Conservation (phyloP, 805 yeast genomes). For the Hemisphaericaspora nanyangensis region DNA sequence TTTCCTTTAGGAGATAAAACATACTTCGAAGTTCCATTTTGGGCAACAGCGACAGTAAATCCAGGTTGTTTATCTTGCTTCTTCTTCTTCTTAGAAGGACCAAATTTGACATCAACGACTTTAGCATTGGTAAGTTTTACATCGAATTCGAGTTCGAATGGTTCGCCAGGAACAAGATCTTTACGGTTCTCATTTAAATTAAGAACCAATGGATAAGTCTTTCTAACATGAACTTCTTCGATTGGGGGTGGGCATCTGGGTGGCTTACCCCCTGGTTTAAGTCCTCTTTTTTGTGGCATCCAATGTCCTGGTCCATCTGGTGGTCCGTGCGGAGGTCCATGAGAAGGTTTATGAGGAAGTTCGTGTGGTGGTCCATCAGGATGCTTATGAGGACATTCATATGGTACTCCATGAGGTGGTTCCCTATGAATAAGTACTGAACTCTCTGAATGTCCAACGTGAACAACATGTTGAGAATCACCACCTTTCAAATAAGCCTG, state of each 20-base stretch:
- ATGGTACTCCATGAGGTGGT: conserved; percentile 3
- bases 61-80: too few species aligned
- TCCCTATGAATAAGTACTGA: conserved; percentile 21
- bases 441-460: conserved; percentile 16
- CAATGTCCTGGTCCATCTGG: neutral
- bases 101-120: conserved; percentile 9
- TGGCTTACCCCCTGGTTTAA: neutral
- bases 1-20: conserved; percentile 23
- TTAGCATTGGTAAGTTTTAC: conserved; percentile 17
- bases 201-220: conserved; percentile 27
- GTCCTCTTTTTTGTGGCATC: neutral
- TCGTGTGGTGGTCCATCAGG: neutral
- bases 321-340: neutral
- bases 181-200: conserved; percentile 8
- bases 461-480: conserved; percentile 30
- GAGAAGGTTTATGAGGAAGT: neutral
- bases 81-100: conserved; percentile 13
- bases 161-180: conserved; percentile 4
- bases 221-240: conserved; percentile 13
- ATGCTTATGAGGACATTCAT: neutral
- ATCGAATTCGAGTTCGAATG: conserved; percentile 16
- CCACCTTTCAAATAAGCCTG: conserved; percentile 39
- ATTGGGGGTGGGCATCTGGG: conserved; percentile 12
- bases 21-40: conserved; percentile 30
- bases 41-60: conserved; percentile 14